Percentiles rank a stretch among this genome's conserved stretches.
These are phyloP conservation scores for Gracilaria caudata DNA, from an alignment of 23 red algal species.

Conservation along the genomic window DNA sequence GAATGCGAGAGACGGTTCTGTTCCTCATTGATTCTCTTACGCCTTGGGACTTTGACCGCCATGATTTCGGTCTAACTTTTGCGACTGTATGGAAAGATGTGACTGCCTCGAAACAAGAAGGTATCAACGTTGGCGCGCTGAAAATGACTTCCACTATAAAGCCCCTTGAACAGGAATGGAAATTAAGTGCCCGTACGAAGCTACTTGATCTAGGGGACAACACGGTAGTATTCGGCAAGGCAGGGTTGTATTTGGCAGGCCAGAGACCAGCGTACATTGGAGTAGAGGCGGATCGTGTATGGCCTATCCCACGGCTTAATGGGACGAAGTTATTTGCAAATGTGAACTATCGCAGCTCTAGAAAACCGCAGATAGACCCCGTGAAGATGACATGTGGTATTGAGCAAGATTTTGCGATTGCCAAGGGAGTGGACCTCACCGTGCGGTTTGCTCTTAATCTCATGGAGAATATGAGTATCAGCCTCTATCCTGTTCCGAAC, in stretches of 20 bases:
- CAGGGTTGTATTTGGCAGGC: slow-evolving; percentile 67
- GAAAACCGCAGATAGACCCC: slow-evolving; percentile 42
- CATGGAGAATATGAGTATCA: neutral
- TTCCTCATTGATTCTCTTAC: slow-evolving; percentile 50
- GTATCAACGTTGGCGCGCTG: neutral
- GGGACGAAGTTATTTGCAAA: slow-evolving; percentile 61
- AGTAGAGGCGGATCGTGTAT: slow-evolving; percentile 59
- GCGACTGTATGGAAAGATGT: slow-evolving; percentile 48
- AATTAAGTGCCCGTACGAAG: slow-evolving; percentile 57
- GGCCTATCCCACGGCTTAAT: slow-evolving; percentile 24
- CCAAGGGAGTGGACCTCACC: slow-evolving; percentile 49
- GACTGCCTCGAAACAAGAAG: neutral
- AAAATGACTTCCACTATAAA: slow-evolving; percentile 75
- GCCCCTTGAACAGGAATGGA: slow-evolving; percentile 65
- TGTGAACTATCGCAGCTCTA: slow-evolving; percentile 57
- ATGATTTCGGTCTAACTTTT: slow-evolving; percentile 64
- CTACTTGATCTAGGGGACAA: slow-evolving; percentile 40
- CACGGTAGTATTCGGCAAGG: slow-evolving; percentile 63
- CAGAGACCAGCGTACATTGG: slow-evolving; percentile 58
- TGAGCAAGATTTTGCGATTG: slow-evolving; percentile 63
- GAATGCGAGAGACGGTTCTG: neutral
- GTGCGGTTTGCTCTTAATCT: slow-evolving; percentile 35
- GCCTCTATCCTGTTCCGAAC: slow-evolving; percentile 40
- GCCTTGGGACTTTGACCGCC: slow-evolving; percentile 77
- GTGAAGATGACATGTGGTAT: slow-evolving; percentile 44